Percentiles rank a stretch among this genome's conserved stretches.
Evolutionary conservation across 2,329 filamentous ascomycete species (phyloP).

Genomic region (Verticillium nubilum): DNA sequence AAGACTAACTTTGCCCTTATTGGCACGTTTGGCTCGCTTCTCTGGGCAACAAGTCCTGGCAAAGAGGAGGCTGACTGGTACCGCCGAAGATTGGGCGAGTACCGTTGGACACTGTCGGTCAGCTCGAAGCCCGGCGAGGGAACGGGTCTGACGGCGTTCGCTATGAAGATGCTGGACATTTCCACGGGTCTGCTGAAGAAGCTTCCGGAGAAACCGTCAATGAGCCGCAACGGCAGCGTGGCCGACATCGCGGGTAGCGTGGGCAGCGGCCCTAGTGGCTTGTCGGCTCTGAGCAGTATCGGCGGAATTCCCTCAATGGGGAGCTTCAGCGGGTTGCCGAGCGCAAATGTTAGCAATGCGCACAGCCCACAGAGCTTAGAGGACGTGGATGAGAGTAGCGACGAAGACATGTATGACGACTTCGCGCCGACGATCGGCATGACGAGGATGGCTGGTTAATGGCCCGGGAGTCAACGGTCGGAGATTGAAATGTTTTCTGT

Average conservation of each 20-base stretch:
- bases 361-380: constrained; percentile 46
- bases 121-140: constrained; percentile 66
- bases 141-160: constrained; percentile 58
- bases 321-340: constrained; percentile 37
- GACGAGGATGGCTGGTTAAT: constrained; percentile 20
- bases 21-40: constrained; percentile 83
- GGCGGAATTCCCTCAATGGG: constrained; percentile 16
- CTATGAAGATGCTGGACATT: constrained; percentile 73
- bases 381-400: constrained; percentile 47
- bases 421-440: constrained; percentile 29
- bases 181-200: constrained; percentile 63
- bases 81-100: constrained; percentile 76
- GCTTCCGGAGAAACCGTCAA: constrained; percentile 64
- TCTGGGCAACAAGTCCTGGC: constrained; percentile 84
- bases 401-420: constrained; percentile 50
- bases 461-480: not conserved
- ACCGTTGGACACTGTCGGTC: constrained; percentile 89
- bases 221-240: constrained; percentile 50
- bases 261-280: constrained; percentile 16
- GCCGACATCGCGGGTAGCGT: constrained; percentile 36
- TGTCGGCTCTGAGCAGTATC: constrained; percentile 23
- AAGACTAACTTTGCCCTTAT: constrained; percentile 93
- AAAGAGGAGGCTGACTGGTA: constrained; percentile 93
- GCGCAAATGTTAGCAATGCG: constrained; percentile 42
- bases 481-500: not conserved